A percentile compares a stretch with the other conserved stretches of the same genome.
Conservation (phyloP, 2,329 filamentous ascomycete species). For the Beauveria scarabaeidicola region DNA sequence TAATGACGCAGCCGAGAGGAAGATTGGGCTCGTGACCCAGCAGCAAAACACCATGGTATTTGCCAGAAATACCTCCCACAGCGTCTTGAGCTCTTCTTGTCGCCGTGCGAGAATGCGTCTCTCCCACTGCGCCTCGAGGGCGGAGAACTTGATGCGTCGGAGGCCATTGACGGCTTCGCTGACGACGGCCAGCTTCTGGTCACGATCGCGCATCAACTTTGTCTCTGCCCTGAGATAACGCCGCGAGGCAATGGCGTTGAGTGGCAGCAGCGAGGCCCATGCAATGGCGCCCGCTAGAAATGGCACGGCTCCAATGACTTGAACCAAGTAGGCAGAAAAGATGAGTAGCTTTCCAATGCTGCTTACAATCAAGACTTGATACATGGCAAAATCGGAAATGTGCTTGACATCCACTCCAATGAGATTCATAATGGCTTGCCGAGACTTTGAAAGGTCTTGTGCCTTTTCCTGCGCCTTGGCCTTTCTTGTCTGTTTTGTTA, state of each 20-base stretch:
- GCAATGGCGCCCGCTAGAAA: conserved; percentile 56
- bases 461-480: conserved; percentile 40
- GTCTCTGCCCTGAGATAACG: conserved; percentile 59
- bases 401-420: conserved; percentile 66
- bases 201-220: conserved; percentile 63
- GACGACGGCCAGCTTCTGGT: conserved; percentile 65
- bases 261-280: conserved; percentile 55
- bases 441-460: conserved; percentile 31
- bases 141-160: conserved; percentile 76
- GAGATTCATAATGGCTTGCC: conserved; percentile 67
- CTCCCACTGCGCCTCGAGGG: conserved; percentile 67
- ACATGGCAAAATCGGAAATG: conserved; percentile 57
- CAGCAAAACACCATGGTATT: conserved; percentile 57
- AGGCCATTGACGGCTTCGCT: conserved; percentile 72
- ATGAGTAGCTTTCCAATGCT: conserved; percentile 55
- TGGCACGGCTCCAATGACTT: conserved; percentile 65
- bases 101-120: conserved; percentile 55
- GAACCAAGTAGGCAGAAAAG: conserved; percentile 57
- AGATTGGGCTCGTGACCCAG: conserved; percentile 67
- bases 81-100: conserved; percentile 55
- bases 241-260: conserved; percentile 60
- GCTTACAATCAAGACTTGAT: conserved; percentile 55
- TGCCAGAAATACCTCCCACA: conserved; percentile 57
- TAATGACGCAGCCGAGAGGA: conserved; percentile 63
- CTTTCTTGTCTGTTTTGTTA: conserved; percentile 20